These are phyloP conservation scores for Magnusiomyces magnusii DNA, from an alignment of 1,139 yeast species.

Conservation along the genomic window DNA sequence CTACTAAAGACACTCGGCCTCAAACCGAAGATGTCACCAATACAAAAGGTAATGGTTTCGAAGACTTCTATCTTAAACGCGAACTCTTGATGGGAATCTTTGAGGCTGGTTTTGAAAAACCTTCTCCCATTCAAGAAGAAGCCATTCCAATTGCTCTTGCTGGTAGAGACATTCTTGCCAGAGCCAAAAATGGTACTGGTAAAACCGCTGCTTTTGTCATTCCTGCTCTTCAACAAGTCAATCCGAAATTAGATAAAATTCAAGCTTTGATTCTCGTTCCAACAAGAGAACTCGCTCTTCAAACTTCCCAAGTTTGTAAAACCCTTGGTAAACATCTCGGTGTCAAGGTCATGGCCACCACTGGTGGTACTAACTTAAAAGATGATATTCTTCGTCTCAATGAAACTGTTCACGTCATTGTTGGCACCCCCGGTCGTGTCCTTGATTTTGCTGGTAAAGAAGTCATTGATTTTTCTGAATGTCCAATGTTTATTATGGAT, in stretches of 20 bases:
- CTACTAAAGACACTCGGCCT: constrained; percentile 80
- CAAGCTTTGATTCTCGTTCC: constrained; percentile 89
- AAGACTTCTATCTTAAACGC: constrained; percentile 84
- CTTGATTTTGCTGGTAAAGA: constrained; percentile 86
- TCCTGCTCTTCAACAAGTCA: constrained; percentile 75
- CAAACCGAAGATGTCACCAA: constrained; percentile 95
- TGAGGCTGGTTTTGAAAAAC: constrained; percentile 98
- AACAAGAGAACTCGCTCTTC: constrained; percentile 93
- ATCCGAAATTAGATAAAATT: constrained; percentile 75
- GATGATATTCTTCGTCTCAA: constrained; percentile 91
- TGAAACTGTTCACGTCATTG: constrained; percentile 86
- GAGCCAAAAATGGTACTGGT: constrained; percentile 99
- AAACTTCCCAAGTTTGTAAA: constrained; percentile 94
- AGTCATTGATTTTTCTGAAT: constrained; percentile 78
- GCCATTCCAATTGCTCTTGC: constrained; percentile 92
- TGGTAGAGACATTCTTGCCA: constrained; percentile 93
- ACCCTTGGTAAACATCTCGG: constrained; percentile 95
- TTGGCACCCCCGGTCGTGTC: constrained; percentile 96
- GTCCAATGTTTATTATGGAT: constrained; percentile 92
- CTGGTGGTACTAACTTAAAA: constrained; percentile 93
- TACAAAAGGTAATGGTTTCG: constrained; percentile 87
- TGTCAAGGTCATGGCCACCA: constrained; percentile 93
- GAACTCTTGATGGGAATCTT: constrained; percentile 96
- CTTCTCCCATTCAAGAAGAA: constrained; percentile 98
- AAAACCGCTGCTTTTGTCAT: constrained; percentile 95